These are phyloP conservation scores for Benincasa hispida DNA, from an alignment of 306 rosid species.

Conservation along the genomic window DNA sequence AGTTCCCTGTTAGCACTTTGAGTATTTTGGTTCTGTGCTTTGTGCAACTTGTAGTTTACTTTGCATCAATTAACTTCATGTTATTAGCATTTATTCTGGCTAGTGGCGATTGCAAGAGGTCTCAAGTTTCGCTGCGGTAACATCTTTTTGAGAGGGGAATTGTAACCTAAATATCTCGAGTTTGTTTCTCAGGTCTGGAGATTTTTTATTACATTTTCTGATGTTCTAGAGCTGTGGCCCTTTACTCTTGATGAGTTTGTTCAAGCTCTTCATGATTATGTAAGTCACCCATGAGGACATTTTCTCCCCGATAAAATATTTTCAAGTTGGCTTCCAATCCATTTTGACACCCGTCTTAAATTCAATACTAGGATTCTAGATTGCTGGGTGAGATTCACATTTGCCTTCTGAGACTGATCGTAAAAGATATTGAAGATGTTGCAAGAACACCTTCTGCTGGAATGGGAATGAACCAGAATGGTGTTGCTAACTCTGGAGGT, in stretches of 20 bases:
- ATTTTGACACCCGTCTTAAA: constrained; percentile 9
- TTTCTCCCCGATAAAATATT: neutral
- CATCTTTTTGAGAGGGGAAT: neutral
- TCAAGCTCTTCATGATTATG: constrained; percentile 93
- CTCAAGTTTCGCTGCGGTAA: constrained; percentile 5
- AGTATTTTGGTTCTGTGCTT: neutral
- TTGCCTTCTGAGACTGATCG: constrained; percentile 65
- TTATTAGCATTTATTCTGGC: neutral
- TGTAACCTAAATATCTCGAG: neutral
- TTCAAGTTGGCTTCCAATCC: neutral
- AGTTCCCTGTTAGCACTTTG: neutral
- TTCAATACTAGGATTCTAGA: constrained; percentile 80
- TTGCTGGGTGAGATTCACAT: constrained; percentile 89
- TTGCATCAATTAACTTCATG: neutral
- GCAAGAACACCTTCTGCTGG: constrained; percentile 91
- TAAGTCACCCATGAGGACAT: constrained; percentile 27
- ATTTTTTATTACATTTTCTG: constrained; percentile 87
- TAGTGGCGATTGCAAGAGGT: neutral
- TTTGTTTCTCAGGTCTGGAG: constrained; percentile 73
- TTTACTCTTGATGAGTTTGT: constrained; percentile 93
- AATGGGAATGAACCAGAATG: constrained; percentile 72
- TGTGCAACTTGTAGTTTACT: neutral
- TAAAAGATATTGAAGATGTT: constrained; percentile 98
- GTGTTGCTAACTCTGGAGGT: constrained; percentile 88
- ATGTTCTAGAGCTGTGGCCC: constrained; percentile 90